Percentiles rank a stretch among this genome's conserved stretches.
Conservation (phyloP, 1,139 yeast species). For the Diutina rugosa region DNA sequence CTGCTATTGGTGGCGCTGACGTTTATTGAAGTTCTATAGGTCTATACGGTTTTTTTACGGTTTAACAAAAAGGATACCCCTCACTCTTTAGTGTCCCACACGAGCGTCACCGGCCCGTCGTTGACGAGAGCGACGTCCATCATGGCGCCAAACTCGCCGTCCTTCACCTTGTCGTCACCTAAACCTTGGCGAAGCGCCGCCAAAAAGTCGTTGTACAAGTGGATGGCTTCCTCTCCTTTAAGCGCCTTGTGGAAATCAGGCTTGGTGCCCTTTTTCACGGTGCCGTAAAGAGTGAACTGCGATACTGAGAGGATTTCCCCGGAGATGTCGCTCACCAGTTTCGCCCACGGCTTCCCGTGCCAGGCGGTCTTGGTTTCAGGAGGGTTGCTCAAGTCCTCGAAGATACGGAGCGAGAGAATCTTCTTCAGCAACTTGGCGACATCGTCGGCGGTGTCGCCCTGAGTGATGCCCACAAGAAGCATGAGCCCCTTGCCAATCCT, state of each 20-base stretch:
- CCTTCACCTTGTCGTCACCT: constrained; percentile 57
- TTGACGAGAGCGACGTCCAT: constrained; percentile 60
- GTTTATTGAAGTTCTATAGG: neutral
- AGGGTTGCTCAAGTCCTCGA: constrained; percentile 40
- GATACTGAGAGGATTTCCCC: constrained; percentile 53
- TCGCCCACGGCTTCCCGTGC: constrained; percentile 53
- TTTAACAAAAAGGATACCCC: neutral
- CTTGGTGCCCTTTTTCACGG: constrained; percentile 70
- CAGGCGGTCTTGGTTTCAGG: constrained; percentile 22
- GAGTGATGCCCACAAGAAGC: constrained; percentile 74
- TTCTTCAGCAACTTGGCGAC: constrained; percentile 58
- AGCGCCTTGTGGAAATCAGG: constrained; percentile 92
- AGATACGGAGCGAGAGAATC: constrained; percentile 49
- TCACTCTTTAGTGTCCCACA: constrained; percentile 48
- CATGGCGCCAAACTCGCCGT: constrained; percentile 93
- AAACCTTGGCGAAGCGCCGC: constrained; percentile 37
- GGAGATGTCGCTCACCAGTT: constrained; percentile 18
- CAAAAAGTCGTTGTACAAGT: constrained; percentile 47
- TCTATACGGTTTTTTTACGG: neutral
- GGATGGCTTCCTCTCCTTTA: constrained; percentile 55
- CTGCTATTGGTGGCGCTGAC: neutral
- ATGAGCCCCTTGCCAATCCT: constrained; percentile 58
- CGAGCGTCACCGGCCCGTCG: constrained; percentile 75
- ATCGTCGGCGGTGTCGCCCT: constrained; percentile 64
- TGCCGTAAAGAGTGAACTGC: constrained; percentile 81